A percentile compares a stretch with the other conserved stretches of the same genome.
Evolutionary conservation across 2,329 filamentous ascomycete genomes (phyloP).

Genomic region (Orbilia brochopaga): DNA sequence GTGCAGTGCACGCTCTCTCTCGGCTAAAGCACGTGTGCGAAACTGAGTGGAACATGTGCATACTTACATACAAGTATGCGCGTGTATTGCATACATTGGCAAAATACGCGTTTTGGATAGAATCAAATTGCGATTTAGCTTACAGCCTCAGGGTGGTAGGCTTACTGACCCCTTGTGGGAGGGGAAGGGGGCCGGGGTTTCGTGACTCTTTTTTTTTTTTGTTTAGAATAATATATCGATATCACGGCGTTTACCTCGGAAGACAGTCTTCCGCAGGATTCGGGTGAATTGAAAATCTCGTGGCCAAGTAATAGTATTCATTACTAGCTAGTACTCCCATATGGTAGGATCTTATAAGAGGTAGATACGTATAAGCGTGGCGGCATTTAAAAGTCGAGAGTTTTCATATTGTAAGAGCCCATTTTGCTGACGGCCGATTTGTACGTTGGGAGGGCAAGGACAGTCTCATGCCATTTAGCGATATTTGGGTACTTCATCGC

Average conservation of each 20-base stretch:
- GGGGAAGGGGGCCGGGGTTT: too few species aligned
- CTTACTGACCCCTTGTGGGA: too few species aligned
- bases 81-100: conserved; percentile 23
- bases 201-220: too few species aligned
- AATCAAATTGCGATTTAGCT: too few species aligned
- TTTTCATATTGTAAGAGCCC: conserved; percentile 27
- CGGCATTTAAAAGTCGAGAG: conserved; percentile 7
- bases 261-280: not conserved
- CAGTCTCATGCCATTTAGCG: conserved; percentile 21
- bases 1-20: conserved; percentile 2
- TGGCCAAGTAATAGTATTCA: too few species aligned
- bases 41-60: conserved; percentile 5
- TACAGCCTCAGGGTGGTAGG: too few species aligned
- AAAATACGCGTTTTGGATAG: not conserved
- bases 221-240: too few species aligned
- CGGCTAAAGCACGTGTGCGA: conserved; percentile 48
- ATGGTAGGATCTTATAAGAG: too few species aligned
- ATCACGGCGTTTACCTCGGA: too few species aligned
- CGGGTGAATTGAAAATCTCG: not conserved
- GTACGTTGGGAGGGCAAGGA: conserved; percentile 27
- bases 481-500: conserved; percentile 35
- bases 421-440: conserved; percentile 24
- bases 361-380: not conserved
- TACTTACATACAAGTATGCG: too few species aligned
- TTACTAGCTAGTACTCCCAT: too few species aligned